Evolutionary conservation across 1,139 yeast species (phyloP).

Genomic region (Candida sanyaensis): DNA sequence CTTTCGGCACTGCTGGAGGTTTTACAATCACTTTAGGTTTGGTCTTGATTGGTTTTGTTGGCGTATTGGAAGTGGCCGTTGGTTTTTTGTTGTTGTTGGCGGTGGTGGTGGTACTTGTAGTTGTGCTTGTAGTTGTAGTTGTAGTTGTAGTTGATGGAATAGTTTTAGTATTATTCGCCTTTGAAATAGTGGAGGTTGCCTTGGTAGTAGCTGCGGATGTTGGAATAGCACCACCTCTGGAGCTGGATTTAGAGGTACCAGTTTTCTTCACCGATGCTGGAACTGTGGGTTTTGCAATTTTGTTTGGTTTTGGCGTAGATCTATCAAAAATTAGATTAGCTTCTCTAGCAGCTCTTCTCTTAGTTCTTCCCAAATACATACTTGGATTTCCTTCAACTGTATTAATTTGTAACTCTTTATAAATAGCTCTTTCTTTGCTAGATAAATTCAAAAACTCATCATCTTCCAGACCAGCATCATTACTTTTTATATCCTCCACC

Average conservation of each 20-base stretch:
- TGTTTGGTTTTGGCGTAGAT: neutral
- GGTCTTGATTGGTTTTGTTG: neutral
- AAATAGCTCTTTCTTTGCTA: neutral
- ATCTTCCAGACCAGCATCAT: neutral
- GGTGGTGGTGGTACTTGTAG: neutral
- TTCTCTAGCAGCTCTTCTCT: slow-evolving; percentile 11
- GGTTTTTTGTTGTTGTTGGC: neutral
- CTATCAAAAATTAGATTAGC: slow-evolving; percentile 1
- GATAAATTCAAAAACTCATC: neutral
- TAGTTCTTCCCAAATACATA: slow-evolving; percentile 8
- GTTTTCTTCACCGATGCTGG: neutral
- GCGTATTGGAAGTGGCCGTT: neutral
- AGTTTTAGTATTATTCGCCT: neutral
- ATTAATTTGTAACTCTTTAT: slow-evolving; percentile 8
- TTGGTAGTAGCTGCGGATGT: slow-evolving; percentile 6
- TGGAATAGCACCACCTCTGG: slow-evolving; percentile 48
- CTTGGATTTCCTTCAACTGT: slow-evolving; percentile 15
- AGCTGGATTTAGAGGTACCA: neutral
- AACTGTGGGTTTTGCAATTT: slow-evolving; percentile 13
- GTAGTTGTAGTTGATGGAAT: neutral
- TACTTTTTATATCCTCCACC: neutral
- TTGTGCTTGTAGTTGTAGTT: no score
- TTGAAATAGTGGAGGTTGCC: neutral
- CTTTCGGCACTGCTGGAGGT: neutral
- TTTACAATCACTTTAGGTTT: neutral